A percentile compares a stretch with the other conserved stretches of the same genome.
phyloP scores from a whole-genome alignment of 2,329 filamentous ascomycete genomes.

The Ophiocordyceps camponoti-floridani region DNA sequence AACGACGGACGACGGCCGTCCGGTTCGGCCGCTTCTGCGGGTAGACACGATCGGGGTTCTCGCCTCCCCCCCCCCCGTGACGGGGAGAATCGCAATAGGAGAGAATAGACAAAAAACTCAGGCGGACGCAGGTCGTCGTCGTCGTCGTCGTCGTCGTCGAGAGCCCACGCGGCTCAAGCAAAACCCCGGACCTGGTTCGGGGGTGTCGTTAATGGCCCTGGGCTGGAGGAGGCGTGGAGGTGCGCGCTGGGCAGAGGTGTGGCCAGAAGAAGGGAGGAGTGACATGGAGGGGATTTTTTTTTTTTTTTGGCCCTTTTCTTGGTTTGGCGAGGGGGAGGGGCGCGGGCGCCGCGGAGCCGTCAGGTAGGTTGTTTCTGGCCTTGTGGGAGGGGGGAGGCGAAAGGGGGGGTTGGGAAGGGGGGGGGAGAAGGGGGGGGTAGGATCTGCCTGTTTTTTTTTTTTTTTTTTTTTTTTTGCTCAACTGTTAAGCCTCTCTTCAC shows the following conservation, averaged over 20 bases:
- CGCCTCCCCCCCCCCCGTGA: too few species aligned
- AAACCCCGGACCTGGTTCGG: conserved; percentile 13
- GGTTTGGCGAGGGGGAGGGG: conserved; percentile 4
- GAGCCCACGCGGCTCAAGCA: conserved; percentile 7
- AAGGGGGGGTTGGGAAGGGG: not conserved
- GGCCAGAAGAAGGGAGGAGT: conserved; percentile 12
- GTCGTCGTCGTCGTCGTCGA: conserved; percentile 3
- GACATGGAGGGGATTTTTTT: conserved; percentile 4
- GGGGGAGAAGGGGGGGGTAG: not conserved
- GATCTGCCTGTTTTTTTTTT: not conserved
- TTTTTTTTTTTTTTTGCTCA: too few species aligned
- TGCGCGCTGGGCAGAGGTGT: conserved; percentile 16
- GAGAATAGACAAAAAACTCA: too few species aligned
- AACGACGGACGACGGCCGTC: too few species aligned
- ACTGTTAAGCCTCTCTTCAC: too few species aligned
- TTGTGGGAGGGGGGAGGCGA: conserved; percentile 1
- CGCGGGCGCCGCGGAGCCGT: not conserved
- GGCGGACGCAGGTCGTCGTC: too few species aligned
- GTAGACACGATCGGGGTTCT: too few species aligned
- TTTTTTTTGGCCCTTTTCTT: too few species aligned
- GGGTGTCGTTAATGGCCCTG: conserved; percentile 20
- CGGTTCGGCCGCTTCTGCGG: too few species aligned
- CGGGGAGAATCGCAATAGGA: too few species aligned
- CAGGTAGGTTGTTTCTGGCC: not conserved
- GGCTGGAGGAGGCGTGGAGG: conserved; percentile 20